Conservation (phyloP, 2,329 filamentous ascomycete species). For the Neonectria punicea region DNA sequence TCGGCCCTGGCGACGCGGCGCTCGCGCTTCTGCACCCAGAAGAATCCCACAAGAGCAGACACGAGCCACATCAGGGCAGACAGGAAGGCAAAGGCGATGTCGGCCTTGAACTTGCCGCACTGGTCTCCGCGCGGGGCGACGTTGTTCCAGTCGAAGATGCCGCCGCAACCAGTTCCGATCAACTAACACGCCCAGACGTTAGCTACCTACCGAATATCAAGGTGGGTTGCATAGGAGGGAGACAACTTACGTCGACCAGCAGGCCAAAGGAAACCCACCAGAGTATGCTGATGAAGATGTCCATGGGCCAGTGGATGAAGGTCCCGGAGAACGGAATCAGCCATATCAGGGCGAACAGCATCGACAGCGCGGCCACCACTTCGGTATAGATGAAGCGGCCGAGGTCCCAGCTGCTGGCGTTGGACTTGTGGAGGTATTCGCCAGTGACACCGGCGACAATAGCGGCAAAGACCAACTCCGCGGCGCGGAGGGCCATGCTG, state of each 20-base stretch:
- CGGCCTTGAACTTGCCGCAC: slow-evolving; percentile 77
- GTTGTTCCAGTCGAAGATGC: slow-evolving; percentile 69
- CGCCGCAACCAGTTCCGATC: slow-evolving; percentile 61
- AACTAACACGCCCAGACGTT: slow-evolving; percentile 43
- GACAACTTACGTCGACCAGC: slow-evolving; percentile 65
- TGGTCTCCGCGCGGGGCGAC: slow-evolving; percentile 59
- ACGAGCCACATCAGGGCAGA: slow-evolving; percentile 77
- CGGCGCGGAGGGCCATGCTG: slow-evolving; percentile 51
- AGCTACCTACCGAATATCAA: slow-evolving; percentile 8
- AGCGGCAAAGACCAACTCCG: slow-evolving; percentile 74
- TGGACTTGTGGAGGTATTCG: slow-evolving; percentile 67
- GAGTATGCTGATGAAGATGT: slow-evolving; percentile 73
- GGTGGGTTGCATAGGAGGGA: neutral
- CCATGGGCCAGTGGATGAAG: slow-evolving; percentile 77
- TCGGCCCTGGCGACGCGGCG: slow-evolving; percentile 48
- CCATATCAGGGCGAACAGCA: slow-evolving; percentile 77
- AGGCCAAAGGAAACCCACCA: slow-evolving; percentile 79
- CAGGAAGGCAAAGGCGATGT: slow-evolving; percentile 77
- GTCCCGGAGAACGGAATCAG: slow-evolving; percentile 74
- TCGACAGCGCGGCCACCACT: slow-evolving; percentile 74
- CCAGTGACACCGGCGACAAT: slow-evolving; percentile 78
- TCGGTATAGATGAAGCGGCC: slow-evolving; percentile 81
- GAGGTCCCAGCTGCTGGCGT: slow-evolving; percentile 61
- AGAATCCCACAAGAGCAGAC: slow-evolving; percentile 67
- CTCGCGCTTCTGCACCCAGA: slow-evolving; percentile 60